Evolutionary conservation across 2,329 filamentous ascomycete genomes (phyloP).

Genomic region (Fusarium burgessii): DNA sequence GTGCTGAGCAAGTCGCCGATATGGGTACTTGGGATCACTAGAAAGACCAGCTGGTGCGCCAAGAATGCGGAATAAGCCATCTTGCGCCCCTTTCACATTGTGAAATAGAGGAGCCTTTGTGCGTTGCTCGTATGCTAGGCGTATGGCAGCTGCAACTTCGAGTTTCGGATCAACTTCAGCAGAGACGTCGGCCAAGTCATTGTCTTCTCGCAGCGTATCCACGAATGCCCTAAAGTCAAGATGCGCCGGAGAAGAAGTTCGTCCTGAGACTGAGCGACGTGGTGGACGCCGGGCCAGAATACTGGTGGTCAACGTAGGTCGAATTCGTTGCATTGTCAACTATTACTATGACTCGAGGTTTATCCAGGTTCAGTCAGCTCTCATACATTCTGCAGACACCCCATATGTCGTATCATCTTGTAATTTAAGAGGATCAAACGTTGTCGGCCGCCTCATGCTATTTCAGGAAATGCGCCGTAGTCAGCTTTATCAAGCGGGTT

Average conservation of each 20-base stretch:
- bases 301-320: accelerated
- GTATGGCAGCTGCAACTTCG: not conserved
- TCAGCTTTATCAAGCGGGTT: not conserved
- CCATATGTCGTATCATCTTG: not conserved
- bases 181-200: not conserved
- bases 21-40: not conserved
- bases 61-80: accelerated
- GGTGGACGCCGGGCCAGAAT: not conserved
- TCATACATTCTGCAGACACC: no score
- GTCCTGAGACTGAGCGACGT: not conserved
- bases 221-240: not conserved
- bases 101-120: not conserved
- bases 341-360: no score
- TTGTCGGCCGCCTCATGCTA: not conserved
- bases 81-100: not conserved
- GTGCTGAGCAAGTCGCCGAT: not conserved
- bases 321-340: not conserved
- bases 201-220: not conserved
- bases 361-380: no score
- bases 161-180: not conserved
- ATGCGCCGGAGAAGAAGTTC: not conserved
- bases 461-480: not conserved
- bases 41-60: not conserved
- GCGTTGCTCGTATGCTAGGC: not conserved
- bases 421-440: not conserved